Base-by-base conservation (phyloP, 1,284 basidiomycete species). In the Apiotrichum laibachii region DNA sequence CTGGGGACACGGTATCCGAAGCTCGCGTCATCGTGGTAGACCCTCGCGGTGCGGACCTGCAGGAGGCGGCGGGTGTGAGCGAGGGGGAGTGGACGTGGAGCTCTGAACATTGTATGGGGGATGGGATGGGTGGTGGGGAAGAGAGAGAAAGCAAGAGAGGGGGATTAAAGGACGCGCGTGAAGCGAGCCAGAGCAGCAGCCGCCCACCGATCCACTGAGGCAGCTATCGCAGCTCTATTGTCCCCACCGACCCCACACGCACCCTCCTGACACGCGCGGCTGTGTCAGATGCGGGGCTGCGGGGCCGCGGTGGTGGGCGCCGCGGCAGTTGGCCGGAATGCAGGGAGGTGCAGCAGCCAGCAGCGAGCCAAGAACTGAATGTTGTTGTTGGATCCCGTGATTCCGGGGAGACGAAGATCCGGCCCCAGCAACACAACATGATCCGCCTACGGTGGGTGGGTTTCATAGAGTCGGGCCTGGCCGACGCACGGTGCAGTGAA, bases 11-110 rank as follows among this genome's bases (percentile, higher is more conserved):
- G 81, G 68, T 87, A 90, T 0, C 89, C 89, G 72, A 89, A 91
- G 3, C 88, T 89, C 63, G 70, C 69, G 57, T 89, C 85, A 77
- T 92, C 89, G 65, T 90, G 89, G 75, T 92, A 92, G 18, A 21
- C 9, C n/a, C 43, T 10, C 42, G 34, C 53, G 61, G 53, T 1
- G 39, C 49, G 13, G 50, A 12, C 21, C n/a, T 22, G 19, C n/a
- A 21, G 49, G 35, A 43, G 37, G 48, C 40, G 45, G 50, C 49
- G 53, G 15, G 43, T 16, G 19, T 34, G 43, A 13, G 53, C 53
- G 50, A 46, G 51, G 40, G 33, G 35, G 19, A 52, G 45, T 15
- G 37, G 35, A 18, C 61, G 57, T 5, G 57, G 55, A 26, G 46
- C 44, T 45, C 61, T 53, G 44, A 62, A 52, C 61, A 62, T 62